Evolutionary conservation across 805 yeast genomes (phyloP).

Genomic region (Starmerella bombicola): DNA sequence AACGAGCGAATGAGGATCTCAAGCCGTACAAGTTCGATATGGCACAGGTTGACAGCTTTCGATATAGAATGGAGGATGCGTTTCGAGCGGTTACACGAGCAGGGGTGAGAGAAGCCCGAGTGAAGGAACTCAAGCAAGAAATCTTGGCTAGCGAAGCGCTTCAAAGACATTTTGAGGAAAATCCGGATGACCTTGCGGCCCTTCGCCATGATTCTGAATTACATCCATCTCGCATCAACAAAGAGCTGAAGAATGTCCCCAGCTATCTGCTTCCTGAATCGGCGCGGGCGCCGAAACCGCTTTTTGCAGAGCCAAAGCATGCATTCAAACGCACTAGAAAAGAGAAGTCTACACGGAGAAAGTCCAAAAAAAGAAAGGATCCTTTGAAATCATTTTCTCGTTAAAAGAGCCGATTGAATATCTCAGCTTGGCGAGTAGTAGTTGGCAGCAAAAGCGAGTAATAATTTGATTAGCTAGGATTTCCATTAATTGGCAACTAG

Average conservation of each 20-base stretch:
- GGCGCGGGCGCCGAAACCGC: constrained; percentile 20
- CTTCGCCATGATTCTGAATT: constrained; percentile 86
- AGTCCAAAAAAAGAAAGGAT: constrained; percentile 16
- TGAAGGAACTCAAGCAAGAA: constrained; percentile 78
- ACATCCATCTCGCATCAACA: constrained; percentile 69
- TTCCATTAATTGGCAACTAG: too few relatives aligned
- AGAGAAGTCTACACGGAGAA: constrained; percentile 1
- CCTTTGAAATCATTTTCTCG: constrained; percentile 20
- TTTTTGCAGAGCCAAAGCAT: constrained; percentile 15
- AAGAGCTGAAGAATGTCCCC: constrained; percentile 84
- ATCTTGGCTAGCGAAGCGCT: constrained; percentile 77
- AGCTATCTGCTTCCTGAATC: constrained; percentile 72
- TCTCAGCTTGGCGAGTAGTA: too few relatives aligned
- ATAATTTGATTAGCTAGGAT: too few relatives aligned
- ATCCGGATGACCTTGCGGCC: constrained; percentile 82
- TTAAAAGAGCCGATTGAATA: too few relatives aligned
- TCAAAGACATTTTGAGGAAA: constrained; percentile 90
- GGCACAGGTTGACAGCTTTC: constrained; percentile 86
- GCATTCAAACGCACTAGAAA: constrained; percentile 5
- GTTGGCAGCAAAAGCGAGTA: too few relatives aligned
- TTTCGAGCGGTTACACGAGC: constrained; percentile 86
- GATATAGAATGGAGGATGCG: constrained; percentile 94
- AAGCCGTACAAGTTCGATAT: constrained; percentile 84
- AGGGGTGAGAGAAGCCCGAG: constrained; percentile 84
- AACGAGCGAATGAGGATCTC: constrained; percentile 52